Percentiles rank a stretch among this genome's conserved stretches.
These are phyloP conservation scores for Smallanthus sonchifolius DNA, from an alignment of 129 eudicot genomes.

Conservation along the genomic window DNA sequence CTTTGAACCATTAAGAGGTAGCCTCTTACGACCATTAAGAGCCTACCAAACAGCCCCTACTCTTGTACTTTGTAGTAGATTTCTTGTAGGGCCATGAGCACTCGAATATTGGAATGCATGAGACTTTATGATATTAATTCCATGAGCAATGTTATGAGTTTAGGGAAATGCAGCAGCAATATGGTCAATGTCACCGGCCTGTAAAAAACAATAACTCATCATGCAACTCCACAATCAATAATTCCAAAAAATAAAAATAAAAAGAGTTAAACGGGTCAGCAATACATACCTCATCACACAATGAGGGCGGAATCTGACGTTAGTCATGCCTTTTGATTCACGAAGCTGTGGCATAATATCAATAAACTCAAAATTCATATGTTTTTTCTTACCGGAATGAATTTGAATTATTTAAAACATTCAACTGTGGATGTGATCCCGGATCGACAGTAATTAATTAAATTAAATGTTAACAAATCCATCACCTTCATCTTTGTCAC, in stretches of 20 bases:
- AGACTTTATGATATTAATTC: conserved; percentile 90
- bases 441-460: conserved; percentile 95
- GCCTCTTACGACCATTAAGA: no score
- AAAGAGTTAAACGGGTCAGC: conserved; percentile 2
- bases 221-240: conserved; percentile 4
- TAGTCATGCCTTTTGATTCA: conserved; percentile 97
- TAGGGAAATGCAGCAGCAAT: conserved; percentile 97
- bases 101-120: conserved; percentile 98
- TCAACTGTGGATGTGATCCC: conserved; percentile 94
- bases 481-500: conserved; percentile 11
- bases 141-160: conserved; percentile 92
- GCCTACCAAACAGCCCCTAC: no score
- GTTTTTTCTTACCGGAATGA: background rate
- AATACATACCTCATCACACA: conserved; percentile 83
- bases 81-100: no score
- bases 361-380: conserved; percentile 10
- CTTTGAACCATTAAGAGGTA: no score
- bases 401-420: conserved; percentile 42
- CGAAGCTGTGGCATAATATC: conserved; percentile 69
- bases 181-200: conserved; percentile 99
- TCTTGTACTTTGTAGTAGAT: no score
- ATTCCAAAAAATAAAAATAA: conserved; percentile 4
- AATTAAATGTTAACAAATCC: no score
- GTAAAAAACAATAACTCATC: conserved; percentile 8
- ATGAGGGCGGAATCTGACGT: conserved; percentile 94